Base-by-base conservation (phyloP, 2,329 filamentous ascomycete genomes). In the Didymella exigua region DNA sequence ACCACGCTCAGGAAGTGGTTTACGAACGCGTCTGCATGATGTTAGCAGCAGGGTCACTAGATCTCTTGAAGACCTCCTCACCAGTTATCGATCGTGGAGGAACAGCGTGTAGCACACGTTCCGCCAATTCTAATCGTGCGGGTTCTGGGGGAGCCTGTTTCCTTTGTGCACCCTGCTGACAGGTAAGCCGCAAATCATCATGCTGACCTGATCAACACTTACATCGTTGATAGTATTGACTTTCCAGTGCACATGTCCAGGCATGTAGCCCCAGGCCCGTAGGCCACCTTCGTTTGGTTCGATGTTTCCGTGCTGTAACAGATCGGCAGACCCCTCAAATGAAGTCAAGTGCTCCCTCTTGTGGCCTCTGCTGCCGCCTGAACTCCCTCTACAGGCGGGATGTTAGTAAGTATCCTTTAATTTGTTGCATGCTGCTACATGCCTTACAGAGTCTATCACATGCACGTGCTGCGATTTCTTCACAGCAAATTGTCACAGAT, bases 1-100 rank as follows among this genome's bases (percentile, higher is more conserved):
- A 76, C 74, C 4, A 75, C 72, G 40, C 67, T 69, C 7, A 82
- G 68, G 57, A 78, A 82, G 57, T 79, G 75, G 40, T 81, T 78
- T 2, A 82, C 72, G 14, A 82, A 70, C 2, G 75, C 69, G 53
- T 82, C 79, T 80, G 43, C 5, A 10, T 5, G 16, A 8, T 0
- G 30, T 69, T 23, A 64, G 58, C 27, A 54, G 6, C 5, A 8
- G 3, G 9, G 3, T 42, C 9, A 9, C 14, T 23, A 29, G 14
- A 7, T 10, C 0, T 27, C 26, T 16, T 13, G 24, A 23, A 21
- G 6, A 7, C 9, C 18, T 37, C 54, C 24, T 58, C 31, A 70
- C 69, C 69, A 19, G 70, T 71, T 24, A 73, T 65, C 9, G 70
- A 70, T 34, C 70, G 58, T 56, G 61, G 75, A 3, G 71, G 71